A percentile compares a stretch with the other conserved stretches of the same genome.
These are phyloP conservation scores for Solanum pinnatisectum DNA, from an alignment of 257 asterid genomes.

Conservation along the genomic window DNA sequence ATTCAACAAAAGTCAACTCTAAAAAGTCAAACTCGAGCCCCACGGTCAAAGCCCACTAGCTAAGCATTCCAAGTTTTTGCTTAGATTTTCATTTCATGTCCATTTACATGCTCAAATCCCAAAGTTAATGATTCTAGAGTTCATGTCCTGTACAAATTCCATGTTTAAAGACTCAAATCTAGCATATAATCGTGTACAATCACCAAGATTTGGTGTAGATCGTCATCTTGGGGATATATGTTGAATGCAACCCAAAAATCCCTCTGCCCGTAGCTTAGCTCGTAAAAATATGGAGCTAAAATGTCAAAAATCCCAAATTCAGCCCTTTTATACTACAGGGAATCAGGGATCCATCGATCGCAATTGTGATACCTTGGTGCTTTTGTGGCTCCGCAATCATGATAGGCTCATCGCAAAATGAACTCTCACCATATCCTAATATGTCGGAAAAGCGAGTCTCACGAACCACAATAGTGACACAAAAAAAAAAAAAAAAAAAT, in stretches of 20 bases:
- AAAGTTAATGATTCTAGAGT: background rate
- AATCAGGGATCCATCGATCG: background rate
- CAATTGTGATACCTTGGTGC: background rate
- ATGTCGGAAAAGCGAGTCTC: background rate
- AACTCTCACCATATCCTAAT: background rate
- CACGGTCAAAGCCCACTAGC: background rate
- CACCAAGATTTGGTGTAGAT: background rate
- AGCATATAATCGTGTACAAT: background rate
- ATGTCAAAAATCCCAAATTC: background rate
- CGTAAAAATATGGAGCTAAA: background rate
- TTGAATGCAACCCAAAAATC: background rate
- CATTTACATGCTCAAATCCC: background rate
- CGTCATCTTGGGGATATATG: background rate
- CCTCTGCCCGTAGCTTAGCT: background rate
- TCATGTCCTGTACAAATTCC: background rate
- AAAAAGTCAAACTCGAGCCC: background rate
- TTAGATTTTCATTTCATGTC: background rate
- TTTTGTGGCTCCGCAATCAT: background rate
- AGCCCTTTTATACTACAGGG: background rate
- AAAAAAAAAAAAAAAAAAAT: background rate
- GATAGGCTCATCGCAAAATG: background rate
- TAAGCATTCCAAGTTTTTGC: background rate
- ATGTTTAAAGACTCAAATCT: background rate
- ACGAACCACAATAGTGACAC: background rate
- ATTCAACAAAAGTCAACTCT: background rate